Percentiles rank a stretch among this genome's conserved stretches.
These are phyloP conservation scores for Yamadazyma blattariae DNA, from an alignment of 1,139 yeast species.

Conservation along the genomic window DNA sequence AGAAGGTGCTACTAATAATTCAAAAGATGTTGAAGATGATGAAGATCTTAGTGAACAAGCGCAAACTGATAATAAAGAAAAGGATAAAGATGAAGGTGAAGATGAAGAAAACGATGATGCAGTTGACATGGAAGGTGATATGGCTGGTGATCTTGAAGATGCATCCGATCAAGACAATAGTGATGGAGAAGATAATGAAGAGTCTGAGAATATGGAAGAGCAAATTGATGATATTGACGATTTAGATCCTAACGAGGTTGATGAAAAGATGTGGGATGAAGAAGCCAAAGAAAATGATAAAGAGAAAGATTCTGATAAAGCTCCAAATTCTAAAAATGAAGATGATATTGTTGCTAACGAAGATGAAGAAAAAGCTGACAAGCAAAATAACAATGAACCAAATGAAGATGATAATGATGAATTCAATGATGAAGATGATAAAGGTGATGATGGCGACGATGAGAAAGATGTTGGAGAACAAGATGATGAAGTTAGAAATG, in stretches of 20 bases:
- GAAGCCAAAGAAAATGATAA: conserved; percentile 73
- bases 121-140: conserved; percentile 91
- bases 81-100: conserved; percentile 53
- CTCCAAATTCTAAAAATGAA: conserved; percentile 54
- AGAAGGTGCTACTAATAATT: conserved; percentile 72
- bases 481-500: conserved; percentile 72
- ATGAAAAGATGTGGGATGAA: conserved; percentile 99
- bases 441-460: conserved; percentile 42
- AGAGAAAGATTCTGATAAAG: conserved; percentile 68
- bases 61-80: conserved; percentile 72
- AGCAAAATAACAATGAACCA: conserved; percentile 24
- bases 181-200: conserved; percentile 47
- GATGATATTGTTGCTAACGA: conserved; percentile 68
- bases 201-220: conserved; percentile 72
- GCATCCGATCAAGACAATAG: conserved; percentile 68
- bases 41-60: conserved; percentile 91
- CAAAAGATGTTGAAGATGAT: conserved; percentile 88
- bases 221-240: conserved; percentile 89
- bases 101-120: conserved; percentile 66
- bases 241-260: conserved; percentile 90
- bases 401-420: conserved; percentile 31
- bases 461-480: conserved; percentile 70
- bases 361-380: conserved; percentile 40
- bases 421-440: conserved; percentile 35
- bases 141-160: conserved; percentile 91